Percentiles rank a stretch among this genome's conserved stretches.
phyloP scores from a whole-genome alignment of 495 filamentous ascomycete genomes.

The Halenospora varia region DNA sequence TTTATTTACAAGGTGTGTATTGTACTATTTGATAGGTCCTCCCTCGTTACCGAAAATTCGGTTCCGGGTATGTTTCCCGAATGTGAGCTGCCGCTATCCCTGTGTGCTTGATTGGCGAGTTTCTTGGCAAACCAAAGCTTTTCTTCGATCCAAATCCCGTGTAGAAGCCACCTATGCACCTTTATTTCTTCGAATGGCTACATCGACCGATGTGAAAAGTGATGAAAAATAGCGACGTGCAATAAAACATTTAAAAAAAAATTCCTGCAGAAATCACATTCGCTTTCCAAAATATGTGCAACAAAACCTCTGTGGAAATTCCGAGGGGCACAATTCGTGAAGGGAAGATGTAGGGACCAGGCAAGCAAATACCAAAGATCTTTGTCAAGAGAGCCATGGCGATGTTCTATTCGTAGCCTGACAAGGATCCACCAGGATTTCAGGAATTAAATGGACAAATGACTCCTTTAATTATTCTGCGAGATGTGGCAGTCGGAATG shows the following conservation, averaged over 20 bases:
- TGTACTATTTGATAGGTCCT: not conserved
- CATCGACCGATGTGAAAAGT: not conserved
- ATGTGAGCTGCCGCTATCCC: not conserved
- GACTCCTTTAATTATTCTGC: conserved; percentile 3
- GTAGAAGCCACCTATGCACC: not conserved
- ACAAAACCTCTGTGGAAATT: too few species aligned
- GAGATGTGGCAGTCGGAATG: not conserved
- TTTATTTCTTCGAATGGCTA: not conserved
- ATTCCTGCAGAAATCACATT: not conserved
- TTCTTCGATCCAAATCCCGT: not conserved
- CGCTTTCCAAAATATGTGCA: too few species aligned
- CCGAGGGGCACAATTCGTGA: too few species aligned
- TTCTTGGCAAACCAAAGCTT: not conserved
- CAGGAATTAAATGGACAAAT: not conserved
- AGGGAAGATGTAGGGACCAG: too few species aligned
- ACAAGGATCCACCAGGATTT: too few species aligned
- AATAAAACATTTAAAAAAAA: not conserved
- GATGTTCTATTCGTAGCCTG: too few species aligned
- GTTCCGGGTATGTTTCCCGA: not conserved
- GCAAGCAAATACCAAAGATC: too few species aligned
- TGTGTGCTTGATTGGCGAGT: too few species aligned
- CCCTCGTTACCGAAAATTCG: not conserved
- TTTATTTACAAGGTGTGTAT: not conserved
- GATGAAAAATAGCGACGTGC: not conserved
- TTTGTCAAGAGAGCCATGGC: too few species aligned